phyloP scores from a whole-genome alignment of 2,329 filamentous ascomycete genomes.

The Penicillium paneum region DNA sequence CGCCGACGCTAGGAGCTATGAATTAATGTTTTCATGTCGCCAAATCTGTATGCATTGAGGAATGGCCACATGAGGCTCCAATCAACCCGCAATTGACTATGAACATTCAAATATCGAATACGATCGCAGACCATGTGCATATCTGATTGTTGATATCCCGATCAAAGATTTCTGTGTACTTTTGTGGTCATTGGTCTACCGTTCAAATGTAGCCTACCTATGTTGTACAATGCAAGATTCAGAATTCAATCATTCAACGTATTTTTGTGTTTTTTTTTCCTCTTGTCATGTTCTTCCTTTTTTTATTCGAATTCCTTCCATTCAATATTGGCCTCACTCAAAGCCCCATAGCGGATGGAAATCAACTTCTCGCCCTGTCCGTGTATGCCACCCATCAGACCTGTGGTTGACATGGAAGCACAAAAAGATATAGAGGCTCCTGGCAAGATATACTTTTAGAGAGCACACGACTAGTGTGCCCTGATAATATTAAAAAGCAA shows the following conservation, averaged over 20 bases:
- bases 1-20: background rate
- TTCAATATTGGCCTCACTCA: background rate
- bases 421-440: background rate
- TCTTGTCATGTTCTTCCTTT: background rate
- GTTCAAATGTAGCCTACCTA: no score
- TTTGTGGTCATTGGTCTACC: background rate
- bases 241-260: background rate
- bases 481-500: background rate
- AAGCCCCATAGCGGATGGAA: no score
- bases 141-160: background rate
- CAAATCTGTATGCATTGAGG: background rate
- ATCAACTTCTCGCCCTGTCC: background rate
- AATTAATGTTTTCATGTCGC: constrained; percentile 5
- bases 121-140: background rate
- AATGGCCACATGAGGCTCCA: background rate
- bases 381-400: background rate
- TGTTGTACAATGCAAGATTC: background rate
- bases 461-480: background rate
- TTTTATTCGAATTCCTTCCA: background rate
- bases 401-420: background rate
- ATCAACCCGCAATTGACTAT: background rate
- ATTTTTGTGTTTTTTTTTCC: background rate
- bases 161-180: background rate
- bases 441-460: constrained; percentile 6
- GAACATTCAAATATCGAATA: background rate